A percentile compares a stretch with the other conserved stretches of the same genome.
Evolutionary conservation across 345 rosid genomes (phyloP).

Genomic region (Orychophragmus violaceus): DNA sequence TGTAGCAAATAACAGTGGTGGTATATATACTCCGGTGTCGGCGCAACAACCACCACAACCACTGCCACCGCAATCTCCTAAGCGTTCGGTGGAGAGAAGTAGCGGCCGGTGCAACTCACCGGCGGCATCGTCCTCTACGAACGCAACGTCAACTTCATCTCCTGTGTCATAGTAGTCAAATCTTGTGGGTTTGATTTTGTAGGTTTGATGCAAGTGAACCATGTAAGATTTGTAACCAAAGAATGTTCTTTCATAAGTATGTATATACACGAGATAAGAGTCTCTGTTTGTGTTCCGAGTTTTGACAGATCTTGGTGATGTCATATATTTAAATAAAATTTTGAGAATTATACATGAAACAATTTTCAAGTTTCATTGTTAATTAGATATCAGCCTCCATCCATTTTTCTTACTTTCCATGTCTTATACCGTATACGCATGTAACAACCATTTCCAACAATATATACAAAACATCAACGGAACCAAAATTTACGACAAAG

Average conservation of each 20-base stretch:
- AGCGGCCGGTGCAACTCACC: conserved; percentile 51
- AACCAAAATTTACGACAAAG: no score
- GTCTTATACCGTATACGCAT: no score
- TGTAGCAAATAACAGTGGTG: conserved; percentile 26
- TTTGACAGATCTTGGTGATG: not conserved
- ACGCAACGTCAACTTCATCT: conserved; percentile 46
- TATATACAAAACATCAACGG: no score
- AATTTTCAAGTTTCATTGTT: not conserved
- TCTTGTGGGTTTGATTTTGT: not conserved
- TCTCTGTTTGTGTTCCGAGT: not conserved
- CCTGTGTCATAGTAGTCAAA: conserved; percentile 23
- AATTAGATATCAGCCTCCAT: not conserved
- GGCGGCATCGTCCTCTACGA: conserved; percentile 64
- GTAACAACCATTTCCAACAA: not conserved
- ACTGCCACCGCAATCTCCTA: conserved; percentile 17
- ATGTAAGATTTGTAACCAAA: conserved; percentile 15
- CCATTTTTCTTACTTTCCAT: not conserved
- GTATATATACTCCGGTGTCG: conserved; percentile 48
- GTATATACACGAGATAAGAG: not conserved
- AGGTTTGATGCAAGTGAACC: conserved; percentile 14
- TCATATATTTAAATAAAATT: not conserved
- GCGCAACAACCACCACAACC: conserved; percentile 18
- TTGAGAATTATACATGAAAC: not conserved
- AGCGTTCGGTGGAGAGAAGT: conserved; percentile 46
- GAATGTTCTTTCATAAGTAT: not conserved